Evolutionary conservation across 2,329 filamentous ascomycete genomes (phyloP), one percentile per base, ranked within the genome.

Genomic region (Cladobotryum protrusum): DNA sequence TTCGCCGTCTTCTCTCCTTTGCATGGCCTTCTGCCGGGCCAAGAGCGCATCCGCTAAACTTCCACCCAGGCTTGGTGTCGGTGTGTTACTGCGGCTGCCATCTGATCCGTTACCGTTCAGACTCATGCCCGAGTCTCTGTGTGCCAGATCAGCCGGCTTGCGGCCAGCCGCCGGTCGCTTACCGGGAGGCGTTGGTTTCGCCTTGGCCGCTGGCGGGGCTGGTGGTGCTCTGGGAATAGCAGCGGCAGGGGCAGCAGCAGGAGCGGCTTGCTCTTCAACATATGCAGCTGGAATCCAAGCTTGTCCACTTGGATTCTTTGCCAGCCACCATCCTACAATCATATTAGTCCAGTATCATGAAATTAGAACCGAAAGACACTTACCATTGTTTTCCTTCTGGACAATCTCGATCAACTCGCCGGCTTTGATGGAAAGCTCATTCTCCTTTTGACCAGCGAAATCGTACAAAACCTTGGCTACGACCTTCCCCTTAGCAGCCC

Each of bases 221-320:
- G 85, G 84, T 1, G 85, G 81, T 2, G 86, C 82, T 12, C 85
- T 83, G 13, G 87, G 84, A 6, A 82, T 78, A 18, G 79, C 73
- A 4, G 82, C 79, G 42, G 79, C 77, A 20, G 81, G 75, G 6
- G 82, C 78, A 7, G 76, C 71, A 3, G 83, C 78, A 19, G 82
- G 79, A 3, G 81, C 77, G 4, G 81, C 78, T 64, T 87, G 79
- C 69, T 96, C 91, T 69, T 97, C 87, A 8, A 99, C 85, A 62
- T 99, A 99, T 17, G 92, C 89, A 17, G 91, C 87, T 0, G 93
- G 93, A 3, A 93, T 83, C 93, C 93, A 99, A 46, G 90, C 93
- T 68, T 93, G 89, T n/a, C 81, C 81, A 4, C 59, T 59, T 5
- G 57, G 70, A 54, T 85, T 87, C 73, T 89, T 92, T 55, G 86